A percentile compares a stretch with the other conserved stretches of the same genome.
Evolutionary conservation across 2,329 filamentous ascomycete species (phyloP).

Genomic region (Colletotrichum melonis): DNA sequence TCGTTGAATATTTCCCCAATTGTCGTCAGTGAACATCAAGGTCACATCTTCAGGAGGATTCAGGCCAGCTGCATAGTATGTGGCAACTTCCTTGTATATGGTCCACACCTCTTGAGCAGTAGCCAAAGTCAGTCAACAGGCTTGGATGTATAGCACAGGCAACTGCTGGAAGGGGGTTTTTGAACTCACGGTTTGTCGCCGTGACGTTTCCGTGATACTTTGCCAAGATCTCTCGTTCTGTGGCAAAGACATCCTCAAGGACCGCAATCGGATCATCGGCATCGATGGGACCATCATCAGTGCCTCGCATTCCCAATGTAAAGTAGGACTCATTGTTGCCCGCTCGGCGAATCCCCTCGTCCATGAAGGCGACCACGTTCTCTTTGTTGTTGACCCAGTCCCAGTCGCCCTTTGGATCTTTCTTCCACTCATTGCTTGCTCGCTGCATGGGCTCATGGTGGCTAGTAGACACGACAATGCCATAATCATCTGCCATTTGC

Average conservation of each 20-base stretch:
- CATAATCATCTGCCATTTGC: slow-evolving; percentile 74
- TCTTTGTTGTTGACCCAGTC: slow-evolving; percentile 74
- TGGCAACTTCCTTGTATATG: slow-evolving; percentile 71
- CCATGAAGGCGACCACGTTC: slow-evolving; percentile 72
- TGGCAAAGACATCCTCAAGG: slow-evolving; percentile 67
- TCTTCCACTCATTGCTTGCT: slow-evolving; percentile 62
- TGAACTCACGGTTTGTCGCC: slow-evolving; percentile 69
- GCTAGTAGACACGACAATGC: slow-evolving; percentile 75
- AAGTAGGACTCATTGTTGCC: slow-evolving; percentile 68
- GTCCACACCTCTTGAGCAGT: slow-evolving; percentile 70
- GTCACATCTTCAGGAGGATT: slow-evolving; percentile 67
- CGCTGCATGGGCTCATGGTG: slow-evolving; percentile 77
- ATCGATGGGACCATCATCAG: slow-evolving; percentile 70
- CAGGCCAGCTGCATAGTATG: slow-evolving; percentile 68
- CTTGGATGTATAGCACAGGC: too few relatives aligned
- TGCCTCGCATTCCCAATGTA: slow-evolving; percentile 76
- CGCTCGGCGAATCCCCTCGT: slow-evolving; percentile 67
- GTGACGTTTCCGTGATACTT: slow-evolving; percentile 63
- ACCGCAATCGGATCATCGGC: slow-evolving; percentile 62
- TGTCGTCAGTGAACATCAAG: slow-evolving; percentile 71
- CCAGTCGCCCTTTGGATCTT: slow-evolving; percentile 68
- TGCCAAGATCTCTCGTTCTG: slow-evolving; percentile 69
- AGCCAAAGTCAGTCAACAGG: too few relatives aligned
- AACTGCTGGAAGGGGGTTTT: slow-evolving; percentile 49
- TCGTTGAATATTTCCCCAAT: slow-evolving; percentile 68